Base-by-base conservation (phyloP, 345 rosid genomes). In the Lumnitzera littorea region DNA sequence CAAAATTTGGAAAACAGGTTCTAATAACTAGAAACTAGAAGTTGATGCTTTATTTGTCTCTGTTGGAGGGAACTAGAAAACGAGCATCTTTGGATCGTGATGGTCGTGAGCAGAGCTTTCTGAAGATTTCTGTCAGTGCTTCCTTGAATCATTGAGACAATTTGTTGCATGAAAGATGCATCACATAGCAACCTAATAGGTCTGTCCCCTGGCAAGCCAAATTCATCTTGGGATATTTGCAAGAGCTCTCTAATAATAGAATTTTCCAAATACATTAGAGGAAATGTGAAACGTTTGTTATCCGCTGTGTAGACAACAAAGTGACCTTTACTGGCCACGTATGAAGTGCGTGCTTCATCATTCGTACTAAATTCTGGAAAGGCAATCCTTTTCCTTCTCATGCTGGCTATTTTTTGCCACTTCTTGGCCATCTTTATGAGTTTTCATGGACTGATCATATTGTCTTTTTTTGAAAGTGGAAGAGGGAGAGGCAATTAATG, bases 181-280 rank as follows among this genome's bases (percentile, higher is more conserved):
- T 36, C 43, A 36, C 43, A 36, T 36, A 9, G 43, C 43, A 36
- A 36, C 43, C 43, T 36, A 36, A 36, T 36, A 36, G 43, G 43
- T 36, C 43, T 6, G 3, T 36, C 43, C 43, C 9, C 3, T 36
- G 43, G 43, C 43, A 36, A 36, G 43, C 70, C 66, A 41, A 51
- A 61, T 57, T 70, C 66, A 3, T 70, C 70, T 24, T 61, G 63
- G 2, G 70, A 61, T 27, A 65, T 25, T 15, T 55, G 61, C 14
- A 70, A 36, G 1, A 61, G 70, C 58, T 70, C 60, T 2, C 20
- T 5, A 29, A 67, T 47, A 15, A 57, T 53, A 15, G n/a, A 13
- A 24, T 55, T 55, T 13, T 25, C 25, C 2, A 25, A 24, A 24
- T 25, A 55, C 4, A 3, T n/a, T 25, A 25, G 2, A 7, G 57